Conservation (phyloP, 352 stramenopile species). For the Globisporangium camurandrum region DNA sequence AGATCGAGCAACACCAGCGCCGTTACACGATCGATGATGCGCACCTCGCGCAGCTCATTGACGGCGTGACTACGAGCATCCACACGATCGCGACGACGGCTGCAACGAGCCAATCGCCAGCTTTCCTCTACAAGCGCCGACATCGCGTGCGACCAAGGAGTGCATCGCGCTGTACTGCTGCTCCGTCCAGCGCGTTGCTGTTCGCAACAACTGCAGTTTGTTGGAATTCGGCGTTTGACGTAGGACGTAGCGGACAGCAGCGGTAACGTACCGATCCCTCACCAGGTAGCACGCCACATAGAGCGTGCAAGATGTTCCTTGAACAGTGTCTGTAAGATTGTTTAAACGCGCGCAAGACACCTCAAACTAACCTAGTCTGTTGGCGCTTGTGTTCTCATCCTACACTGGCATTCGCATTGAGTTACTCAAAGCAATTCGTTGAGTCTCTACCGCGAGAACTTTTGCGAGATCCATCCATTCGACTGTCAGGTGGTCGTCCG, state of each 20-base stretch:
- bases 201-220: too few species aligned
- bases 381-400: neutral
- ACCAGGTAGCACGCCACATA: too few species aligned
- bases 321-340: neutral
- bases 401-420: neutral
- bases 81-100: too few species aligned
- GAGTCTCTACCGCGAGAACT: neutral
- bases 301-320: too few species aligned
- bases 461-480: neutral
- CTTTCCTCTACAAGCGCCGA: conserved; percentile 7
- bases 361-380: neutral
- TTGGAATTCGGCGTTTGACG: too few species aligned
- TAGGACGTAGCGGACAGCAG: too few species aligned
- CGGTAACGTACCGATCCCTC: too few species aligned
- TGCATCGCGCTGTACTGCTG: neutral
- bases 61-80: neutral
- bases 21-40: conserved; percentile 19
- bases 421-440: neutral
- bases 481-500: neutral
- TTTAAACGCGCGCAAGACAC: neutral
- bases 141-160: neutral
- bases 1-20: conserved; percentile 21
- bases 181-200: too few species aligned
- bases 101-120: too few species aligned
- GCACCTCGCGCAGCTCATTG: conserved; percentile 7